These are phyloP conservation scores for Escallonia herrerae DNA, from an alignment of 129 eudicot species.

Conservation along the genomic window DNA sequence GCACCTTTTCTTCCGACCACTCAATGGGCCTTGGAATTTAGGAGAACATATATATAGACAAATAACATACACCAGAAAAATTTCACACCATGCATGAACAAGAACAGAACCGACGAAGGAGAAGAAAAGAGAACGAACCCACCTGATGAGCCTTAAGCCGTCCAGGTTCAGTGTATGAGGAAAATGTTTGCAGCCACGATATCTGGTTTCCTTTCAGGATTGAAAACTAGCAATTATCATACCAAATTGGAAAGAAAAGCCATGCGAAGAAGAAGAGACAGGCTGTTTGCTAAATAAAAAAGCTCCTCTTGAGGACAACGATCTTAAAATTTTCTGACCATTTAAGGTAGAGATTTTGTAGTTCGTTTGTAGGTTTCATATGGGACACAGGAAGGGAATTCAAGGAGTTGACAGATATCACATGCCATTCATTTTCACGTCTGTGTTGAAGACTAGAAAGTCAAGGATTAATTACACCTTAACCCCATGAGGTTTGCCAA, in stretches of 20 bases:
- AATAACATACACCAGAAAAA: not conserved
- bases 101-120: not conserved
- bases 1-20: constrained; percentile 20
- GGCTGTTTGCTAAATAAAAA: not conserved
- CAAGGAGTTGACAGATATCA: not conserved
- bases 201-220: not conserved
- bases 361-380: not conserved
- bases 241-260: not conserved
- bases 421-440: not conserved
- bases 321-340: not conserved
- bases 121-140: not conserved
- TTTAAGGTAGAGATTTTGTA: not conserved
- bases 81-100: not conserved
- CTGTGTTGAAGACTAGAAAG: not conserved
- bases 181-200: not conserved
- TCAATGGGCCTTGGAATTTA: constrained; percentile 27
- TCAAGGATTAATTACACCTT: not conserved
- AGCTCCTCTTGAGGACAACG: not conserved
- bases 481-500: too few species aligned
- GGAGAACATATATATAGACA: not conserved
- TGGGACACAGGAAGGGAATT: too few species aligned
- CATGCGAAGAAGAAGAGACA: not conserved
- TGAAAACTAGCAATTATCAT: not conserved
- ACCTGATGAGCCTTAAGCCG: constrained; percentile 8
- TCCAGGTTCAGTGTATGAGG: constrained; percentile 34